Base-by-base conservation (phyloP, 2,329 filamentous ascomycete genomes). In the Penicillium sp. region DNA sequence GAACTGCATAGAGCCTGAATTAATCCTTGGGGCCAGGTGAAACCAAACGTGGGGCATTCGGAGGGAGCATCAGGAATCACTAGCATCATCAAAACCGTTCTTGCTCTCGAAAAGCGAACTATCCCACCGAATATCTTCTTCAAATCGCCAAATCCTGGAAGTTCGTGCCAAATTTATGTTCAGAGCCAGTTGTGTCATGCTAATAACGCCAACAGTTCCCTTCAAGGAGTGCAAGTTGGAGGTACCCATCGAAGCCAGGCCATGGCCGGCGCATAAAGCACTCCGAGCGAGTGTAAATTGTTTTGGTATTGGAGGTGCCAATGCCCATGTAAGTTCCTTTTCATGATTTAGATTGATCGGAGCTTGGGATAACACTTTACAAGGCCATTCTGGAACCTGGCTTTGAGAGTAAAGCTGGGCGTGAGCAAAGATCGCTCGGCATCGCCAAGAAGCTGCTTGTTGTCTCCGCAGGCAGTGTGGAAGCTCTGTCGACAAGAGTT, bases 21-120 rank as follows among this genome's bases (percentile, higher is more conserved):
- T 27, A 6, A 27, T 27, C 24, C 5, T 8, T 8, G 24, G 5
- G 24, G 10, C 13, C 13, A 40, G 11, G 60, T 65, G 43, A 65
- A 67, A 38, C 52, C 64, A 40, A 60, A 53, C 11, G 42, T 64
- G 16, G 69, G 69, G 0, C 69, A 71, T 56, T 42, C 58, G 3
- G 69, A 71, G 55, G 64, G 65, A 9, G 55, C 60, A 4, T 55
- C 61, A 2, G 69, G 69, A 2, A 32, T 71, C 16, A 62, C 68
- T 8, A 57, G 63, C 16, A 43, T 71, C 1, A 78, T 79, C 57
- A 79, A 80, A 54, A 62, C 72, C 1, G 67, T 72, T 1, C 59
- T 79, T 52, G 70, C 76, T 58, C 62, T 81, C 2, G 77, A 80
- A 57, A 71, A 74, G 27, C 75, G 74, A 0, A 70, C 78, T 13